A percentile compares a stretch with the other conserved stretches of the same genome.
These are phyloP conservation scores for Linaria vulgaris DNA, from an alignment of 257 asterid species.

Conservation along the genomic window DNA sequence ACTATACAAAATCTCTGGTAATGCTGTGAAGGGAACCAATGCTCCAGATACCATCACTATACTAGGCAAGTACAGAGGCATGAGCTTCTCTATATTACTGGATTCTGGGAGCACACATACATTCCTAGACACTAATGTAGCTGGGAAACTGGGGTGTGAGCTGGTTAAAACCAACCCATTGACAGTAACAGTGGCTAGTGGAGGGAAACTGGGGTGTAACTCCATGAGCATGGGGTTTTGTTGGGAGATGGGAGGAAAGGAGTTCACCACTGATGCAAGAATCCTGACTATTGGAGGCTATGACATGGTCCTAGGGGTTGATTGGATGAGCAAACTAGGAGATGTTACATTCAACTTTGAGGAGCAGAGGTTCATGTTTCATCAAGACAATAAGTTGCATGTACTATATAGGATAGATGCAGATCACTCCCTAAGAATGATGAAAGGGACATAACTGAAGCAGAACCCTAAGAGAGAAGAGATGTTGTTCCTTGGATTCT, in stretches of 20 bases:
- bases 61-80: background rate
- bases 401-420: too few relatives aligned
- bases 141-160: background rate
- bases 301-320: background rate
- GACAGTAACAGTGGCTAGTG: background rate
- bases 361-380: background rate
- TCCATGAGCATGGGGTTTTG: background rate
- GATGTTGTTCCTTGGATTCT: too few relatives aligned
- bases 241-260: background rate
- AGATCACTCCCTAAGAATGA: too few relatives aligned
- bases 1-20: background rate
- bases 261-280: background rate
- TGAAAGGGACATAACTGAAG: too few relatives aligned
- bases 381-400: too few relatives aligned
- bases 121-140: background rate
- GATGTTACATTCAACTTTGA: background rate
- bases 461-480: too few relatives aligned
- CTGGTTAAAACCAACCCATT: background rate
- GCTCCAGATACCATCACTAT: background rate
- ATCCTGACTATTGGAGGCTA: background rate
- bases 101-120: background rate
- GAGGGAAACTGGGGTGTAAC: background rate
- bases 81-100: background rate
- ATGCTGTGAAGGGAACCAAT: too few relatives aligned
- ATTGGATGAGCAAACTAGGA: background rate